Base-by-base conservation (phyloP, 176 grass and related monocot genomes). In the Poa pratensis region DNA sequence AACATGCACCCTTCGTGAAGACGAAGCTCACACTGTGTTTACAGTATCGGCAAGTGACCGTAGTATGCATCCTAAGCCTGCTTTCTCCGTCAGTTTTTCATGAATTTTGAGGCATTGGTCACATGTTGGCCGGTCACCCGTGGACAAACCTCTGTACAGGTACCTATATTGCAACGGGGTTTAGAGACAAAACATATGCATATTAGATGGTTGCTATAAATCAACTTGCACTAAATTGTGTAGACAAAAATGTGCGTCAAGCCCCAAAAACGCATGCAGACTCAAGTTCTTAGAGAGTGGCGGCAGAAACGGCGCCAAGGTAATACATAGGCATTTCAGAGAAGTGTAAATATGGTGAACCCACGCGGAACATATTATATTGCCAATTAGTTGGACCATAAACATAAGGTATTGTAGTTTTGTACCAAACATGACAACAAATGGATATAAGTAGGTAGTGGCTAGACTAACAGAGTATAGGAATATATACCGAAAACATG, bases 41-140 rank as follows among this genome's bases (percentile, higher is more conserved):
- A 84, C 70, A 24, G 82, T 84, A 49, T 84, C 82, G 9, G 82
- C 60, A 69, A 99, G 90, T 32, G 91, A 86, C 7, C 88, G 84
- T 75, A 99, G 81, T 80, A 99, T 92, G 85, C 94, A 99, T 18
- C 96, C 94, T 79, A 96, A 82, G 22, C 91, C 91, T 73, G 93
- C 96, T 86, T 73, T 92, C 79, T 94, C 96, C 3, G 91, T 96
- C 50, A 99, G 86, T 18, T 96, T 96, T 83, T 99, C 90, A 66
- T 99, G 96, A 77, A 99, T 99, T 95, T 93, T 94, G 73, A 99
- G 93, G 84, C 93, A 99, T 60, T 99, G 93, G 75, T 96, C 91
- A 18, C 91, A 99, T 72, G 91, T 99, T 23, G 93, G 94, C 20
- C 94, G 69, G 62, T 99, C 96, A 51, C 96, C 96, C 0, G 96